Percentiles rank a stretch among this genome's conserved stretches.
Conservation (phyloP, 2,329 filamentous ascomycete genomes). For the Coniochaeta sp. region DNA sequence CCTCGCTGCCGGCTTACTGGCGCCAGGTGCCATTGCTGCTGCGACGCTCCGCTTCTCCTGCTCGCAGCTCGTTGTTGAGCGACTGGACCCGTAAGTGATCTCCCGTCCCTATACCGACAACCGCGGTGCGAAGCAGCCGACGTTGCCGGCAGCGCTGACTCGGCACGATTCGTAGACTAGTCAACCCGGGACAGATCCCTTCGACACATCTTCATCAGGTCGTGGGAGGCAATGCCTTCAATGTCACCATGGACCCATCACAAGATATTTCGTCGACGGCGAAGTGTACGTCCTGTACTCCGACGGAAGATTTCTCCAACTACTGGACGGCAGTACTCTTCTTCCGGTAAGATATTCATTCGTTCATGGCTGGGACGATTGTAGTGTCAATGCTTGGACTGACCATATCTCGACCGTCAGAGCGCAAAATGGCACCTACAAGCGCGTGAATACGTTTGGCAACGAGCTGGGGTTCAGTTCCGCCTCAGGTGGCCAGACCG, state of each 20-base stretch:
- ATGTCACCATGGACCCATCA: slow-evolving; percentile 24
- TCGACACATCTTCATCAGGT: slow-evolving; percentile 17
- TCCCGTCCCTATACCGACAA: not conserved
- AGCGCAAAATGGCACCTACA: slow-evolving; percentile 15
- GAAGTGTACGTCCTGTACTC: slow-evolving; percentile 21
- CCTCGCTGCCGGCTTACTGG: slow-evolving; percentile 5
- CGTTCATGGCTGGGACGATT: not conserved
- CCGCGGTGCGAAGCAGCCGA: not conserved
- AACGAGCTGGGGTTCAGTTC: slow-evolving; percentile 21
- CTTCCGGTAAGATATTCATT: slow-evolving; percentile 8
- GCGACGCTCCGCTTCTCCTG: slow-evolving; percentile 14
- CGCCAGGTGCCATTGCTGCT: slow-evolving; percentile 11
- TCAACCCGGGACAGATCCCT: slow-evolving; percentile 12
- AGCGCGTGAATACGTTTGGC: slow-evolving; percentile 11
- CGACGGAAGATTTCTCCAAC: slow-evolving; percentile 24
- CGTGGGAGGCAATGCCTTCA: slow-evolving; percentile 26
- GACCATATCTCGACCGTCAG: not conserved
- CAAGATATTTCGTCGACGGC: slow-evolving; percentile 15
- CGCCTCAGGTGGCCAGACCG: slow-evolving; percentile 23
- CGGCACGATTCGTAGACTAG: slow-evolving; percentile 1
- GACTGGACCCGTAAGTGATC: slow-evolving; percentile 9
- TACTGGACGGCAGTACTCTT: slow-evolving; percentile 17
- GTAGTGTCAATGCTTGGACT: not conserved
- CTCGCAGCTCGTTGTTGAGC: slow-evolving; percentile 15
- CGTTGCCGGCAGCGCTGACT: too few relatives aligned